phyloP scores from a whole-genome alignment of 1,284 basidiomycete species.

The Flammula alnicola region DNA sequence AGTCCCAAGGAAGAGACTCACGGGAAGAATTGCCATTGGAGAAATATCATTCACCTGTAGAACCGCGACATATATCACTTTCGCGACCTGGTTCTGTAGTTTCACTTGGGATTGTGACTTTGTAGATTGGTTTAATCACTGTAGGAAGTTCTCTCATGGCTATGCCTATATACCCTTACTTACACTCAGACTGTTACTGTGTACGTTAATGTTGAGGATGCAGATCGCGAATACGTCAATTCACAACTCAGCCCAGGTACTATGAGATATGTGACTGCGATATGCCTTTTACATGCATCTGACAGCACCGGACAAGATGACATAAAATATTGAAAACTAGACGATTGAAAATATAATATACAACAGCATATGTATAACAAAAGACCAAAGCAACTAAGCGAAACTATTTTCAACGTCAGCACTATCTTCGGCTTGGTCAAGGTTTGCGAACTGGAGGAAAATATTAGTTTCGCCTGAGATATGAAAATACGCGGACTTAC shows the following conservation, averaged over 20 bases:
- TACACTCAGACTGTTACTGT: too few relatives aligned
- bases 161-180: background rate
- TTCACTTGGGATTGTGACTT: slow-evolving; percentile 47
- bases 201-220: too few relatives aligned
- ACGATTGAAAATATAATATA: slow-evolving; percentile 20
- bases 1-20: slow-evolving; percentile 19
- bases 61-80: slow-evolving; percentile 38
- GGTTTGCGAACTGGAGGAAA: slow-evolving; percentile 72
- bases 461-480: slow-evolving; percentile 7
- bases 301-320: slow-evolving; percentile 2
- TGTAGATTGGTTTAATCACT: slow-evolving; percentile 30
- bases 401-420: slow-evolving; percentile 92
- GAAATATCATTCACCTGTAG: slow-evolving; percentile 25
- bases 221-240: too few relatives aligned
- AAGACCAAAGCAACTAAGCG: slow-evolving; percentile 47
- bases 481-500: slow-evolving; percentile 48
- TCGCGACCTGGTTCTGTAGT: slow-evolving; percentile 49
- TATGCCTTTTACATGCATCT: too few relatives aligned
- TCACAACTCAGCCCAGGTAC: too few relatives aligned
- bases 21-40: slow-evolving; percentile 22
- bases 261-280: too few relatives aligned
- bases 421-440: slow-evolving; percentile 86
- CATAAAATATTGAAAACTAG: slow-evolving; percentile 5
- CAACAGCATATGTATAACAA: slow-evolving; percentile 25
- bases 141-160: background rate